These are phyloP conservation scores for Byssochlamys sp. DNA, from an alignment of 2,329 filamentous ascomycete genomes.

Conservation along the genomic window DNA sequence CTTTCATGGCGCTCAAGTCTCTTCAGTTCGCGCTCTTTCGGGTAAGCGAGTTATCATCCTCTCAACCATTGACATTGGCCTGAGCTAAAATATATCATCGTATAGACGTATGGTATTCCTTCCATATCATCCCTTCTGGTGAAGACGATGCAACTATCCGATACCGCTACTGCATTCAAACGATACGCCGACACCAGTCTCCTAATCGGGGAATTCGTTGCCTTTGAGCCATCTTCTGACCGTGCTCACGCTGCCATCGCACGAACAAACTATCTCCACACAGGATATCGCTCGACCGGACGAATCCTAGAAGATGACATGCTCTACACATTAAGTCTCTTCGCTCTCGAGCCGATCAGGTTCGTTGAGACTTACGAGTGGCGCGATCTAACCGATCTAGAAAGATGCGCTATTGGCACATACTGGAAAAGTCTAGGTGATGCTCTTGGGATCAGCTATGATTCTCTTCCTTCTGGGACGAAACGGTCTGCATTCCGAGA, in stretches of 20 bases:
- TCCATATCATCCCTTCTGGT: conserved; percentile 43
- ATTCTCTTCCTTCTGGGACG: conserved; percentile 31
- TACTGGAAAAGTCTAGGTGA: conserved; percentile 66
- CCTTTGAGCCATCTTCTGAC: conserved; percentile 33
- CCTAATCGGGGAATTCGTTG: conserved; percentile 41
- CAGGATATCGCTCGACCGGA: conserved; percentile 46
- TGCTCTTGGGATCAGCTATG: conserved; percentile 54
- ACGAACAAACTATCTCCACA: conserved; percentile 57
- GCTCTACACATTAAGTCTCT: conserved; percentile 56
- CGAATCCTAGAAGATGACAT: conserved; percentile 55
- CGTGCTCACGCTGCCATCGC: conserved; percentile 46
- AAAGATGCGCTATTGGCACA: conserved; percentile 56
- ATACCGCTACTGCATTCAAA: conserved; percentile 39
- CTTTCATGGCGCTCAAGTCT: too few species aligned
- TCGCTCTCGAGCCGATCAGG: conserved; percentile 54
- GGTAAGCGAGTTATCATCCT: too few species aligned
- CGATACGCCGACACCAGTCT: conserved; percentile 45
- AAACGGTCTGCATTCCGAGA: conserved; percentile 33
- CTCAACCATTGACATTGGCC: too few species aligned
- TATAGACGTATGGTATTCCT: conserved; percentile 49
- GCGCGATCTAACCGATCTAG: conserved; percentile 57
- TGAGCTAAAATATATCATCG: too few species aligned
- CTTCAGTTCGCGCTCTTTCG: too few species aligned
- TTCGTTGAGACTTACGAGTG: conserved; percentile 62
- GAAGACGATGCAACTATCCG: conserved; percentile 42